phyloP scores from a whole-genome alignment of 2,329 filamentous ascomycete genomes.

The Aureobasidium sp. region DNA sequence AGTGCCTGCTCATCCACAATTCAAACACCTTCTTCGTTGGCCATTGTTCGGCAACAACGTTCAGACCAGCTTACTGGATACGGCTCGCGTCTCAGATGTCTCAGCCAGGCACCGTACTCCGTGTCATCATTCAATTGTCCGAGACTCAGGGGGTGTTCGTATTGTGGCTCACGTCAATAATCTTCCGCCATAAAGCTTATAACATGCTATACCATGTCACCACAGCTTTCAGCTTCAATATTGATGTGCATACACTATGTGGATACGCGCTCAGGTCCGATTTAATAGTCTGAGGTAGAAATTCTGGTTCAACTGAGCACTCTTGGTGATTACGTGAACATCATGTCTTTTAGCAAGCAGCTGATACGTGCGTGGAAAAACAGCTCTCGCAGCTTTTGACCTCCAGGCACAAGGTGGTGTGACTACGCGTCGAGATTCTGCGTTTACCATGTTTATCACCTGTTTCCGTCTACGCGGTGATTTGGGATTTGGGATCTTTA shows the following conservation, averaged over 20 bases:
- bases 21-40: conserved; percentile 5
- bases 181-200: conserved; percentile 2
- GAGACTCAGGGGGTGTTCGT: background rate
- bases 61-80: background rate
- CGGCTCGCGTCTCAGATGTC: conserved; percentile 7
- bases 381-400: background rate
- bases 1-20: background rate
- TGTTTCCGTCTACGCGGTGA: background rate
- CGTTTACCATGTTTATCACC: background rate
- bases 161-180: background rate
- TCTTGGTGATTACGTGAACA: background rate
- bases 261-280: background rate
- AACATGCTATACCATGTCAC: conserved; percentile 5
- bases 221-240: background rate
- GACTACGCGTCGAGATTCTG: background rate
- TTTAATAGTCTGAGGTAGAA: background rate
- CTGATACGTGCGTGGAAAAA: background rate
- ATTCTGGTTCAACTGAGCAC: background rate
- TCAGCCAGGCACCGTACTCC: background rate
- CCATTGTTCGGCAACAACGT: conserved; percentile 8
- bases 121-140: background rate
- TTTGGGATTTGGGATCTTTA: background rate
- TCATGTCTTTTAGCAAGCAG: background rate
- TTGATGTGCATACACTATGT: conserved; percentile 7
- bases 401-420: background rate